phyloP scores from a whole-genome alignment of 176 grass and related monocot genomes.

The Oryza nivara region DNA sequence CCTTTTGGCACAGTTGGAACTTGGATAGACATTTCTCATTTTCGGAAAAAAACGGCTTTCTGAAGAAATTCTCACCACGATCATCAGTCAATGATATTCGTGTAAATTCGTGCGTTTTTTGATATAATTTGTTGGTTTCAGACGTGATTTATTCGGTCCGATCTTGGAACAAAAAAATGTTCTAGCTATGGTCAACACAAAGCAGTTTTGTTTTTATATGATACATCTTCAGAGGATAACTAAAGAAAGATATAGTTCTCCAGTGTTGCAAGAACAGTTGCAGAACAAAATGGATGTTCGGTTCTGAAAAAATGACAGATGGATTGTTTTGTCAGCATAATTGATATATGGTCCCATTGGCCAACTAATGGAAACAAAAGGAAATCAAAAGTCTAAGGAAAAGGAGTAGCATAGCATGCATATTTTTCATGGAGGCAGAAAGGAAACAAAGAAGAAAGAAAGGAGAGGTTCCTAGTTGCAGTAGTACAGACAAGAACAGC shows the following conservation, averaged over 20 bases:
- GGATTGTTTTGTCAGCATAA: not conserved
- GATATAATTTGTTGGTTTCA: too few species aligned
- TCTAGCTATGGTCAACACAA: not conserved
- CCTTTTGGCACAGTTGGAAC: not conserved
- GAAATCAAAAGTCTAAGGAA: not conserved
- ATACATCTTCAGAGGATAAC: not conserved
- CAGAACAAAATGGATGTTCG: not conserved
- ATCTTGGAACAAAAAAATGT: not conserved
- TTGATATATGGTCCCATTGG: not conserved
- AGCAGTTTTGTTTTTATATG: not conserved
- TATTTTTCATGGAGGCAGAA: not conserved
- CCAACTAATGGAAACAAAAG: not conserved
- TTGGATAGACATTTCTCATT: not conserved
- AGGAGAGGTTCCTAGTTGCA: not conserved
- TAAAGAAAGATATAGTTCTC: not conserved
- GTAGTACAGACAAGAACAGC: not conserved
- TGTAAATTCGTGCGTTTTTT: not conserved
- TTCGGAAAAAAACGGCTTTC: too few species aligned
- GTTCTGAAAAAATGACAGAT: not conserved
- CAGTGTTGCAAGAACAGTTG: not conserved
- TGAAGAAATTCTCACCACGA: too few species aligned
- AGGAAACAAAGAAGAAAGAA: not conserved
- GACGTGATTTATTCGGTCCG: not conserved
- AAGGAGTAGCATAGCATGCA: not conserved
- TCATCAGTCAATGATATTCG: too few species aligned